These are phyloP conservation scores for Leccinum rimulosum DNA, from an alignment of 768 basidiomycete genomes.

Conservation along the genomic window DNA sequence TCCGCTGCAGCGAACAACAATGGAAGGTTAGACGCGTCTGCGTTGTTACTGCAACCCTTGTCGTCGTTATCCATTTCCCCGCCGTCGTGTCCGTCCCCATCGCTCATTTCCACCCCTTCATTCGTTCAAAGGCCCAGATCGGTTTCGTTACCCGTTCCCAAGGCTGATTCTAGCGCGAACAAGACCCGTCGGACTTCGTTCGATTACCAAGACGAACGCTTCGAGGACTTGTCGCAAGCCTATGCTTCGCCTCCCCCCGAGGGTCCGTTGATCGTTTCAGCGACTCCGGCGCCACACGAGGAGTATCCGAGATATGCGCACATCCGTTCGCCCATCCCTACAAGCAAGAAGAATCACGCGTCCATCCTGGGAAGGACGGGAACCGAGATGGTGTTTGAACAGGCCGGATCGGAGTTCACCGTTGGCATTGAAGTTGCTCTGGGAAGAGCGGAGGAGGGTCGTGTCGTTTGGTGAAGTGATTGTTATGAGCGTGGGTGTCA, in stretches of 20 bases:
- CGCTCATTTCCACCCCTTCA: slow-evolving; percentile 7
- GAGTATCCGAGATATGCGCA: slow-evolving; percentile 31
- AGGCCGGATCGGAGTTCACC: slow-evolving; percentile 25
- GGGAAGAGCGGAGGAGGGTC: slow-evolving; percentile 33
- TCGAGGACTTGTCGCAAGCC: slow-evolving; percentile 29
- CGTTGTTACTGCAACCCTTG: slow-evolving; percentile 29
- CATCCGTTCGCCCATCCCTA: slow-evolving; percentile 17
- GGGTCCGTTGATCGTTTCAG: slow-evolving; percentile 24
- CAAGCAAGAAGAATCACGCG: slow-evolving; percentile 12
- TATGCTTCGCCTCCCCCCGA: slow-evolving; percentile 31
- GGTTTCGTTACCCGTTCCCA: slow-evolving; percentile 22
- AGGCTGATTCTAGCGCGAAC: slow-evolving; percentile 1
- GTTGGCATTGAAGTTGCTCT: slow-evolving; percentile 32
- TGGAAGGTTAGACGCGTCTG: slow-evolving; percentile 20
- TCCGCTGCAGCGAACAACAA: neutral
- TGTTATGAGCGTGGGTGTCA: neutral
- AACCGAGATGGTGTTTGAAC: slow-evolving; percentile 28
- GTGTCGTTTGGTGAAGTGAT: slow-evolving; percentile 30
- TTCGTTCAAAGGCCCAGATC: slow-evolving; percentile 25
- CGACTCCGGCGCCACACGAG: slow-evolving; percentile 18
- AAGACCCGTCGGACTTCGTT: slow-evolving; percentile 19
- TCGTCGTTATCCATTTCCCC: slow-evolving; percentile 18
- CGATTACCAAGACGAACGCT: slow-evolving; percentile 17
- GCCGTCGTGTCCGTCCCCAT: neutral
- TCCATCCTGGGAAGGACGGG: slow-evolving; percentile 11